Conservation (phyloP, 768 basidiomycete genomes). For the Phlebiopsis flavidoalba region DNA sequence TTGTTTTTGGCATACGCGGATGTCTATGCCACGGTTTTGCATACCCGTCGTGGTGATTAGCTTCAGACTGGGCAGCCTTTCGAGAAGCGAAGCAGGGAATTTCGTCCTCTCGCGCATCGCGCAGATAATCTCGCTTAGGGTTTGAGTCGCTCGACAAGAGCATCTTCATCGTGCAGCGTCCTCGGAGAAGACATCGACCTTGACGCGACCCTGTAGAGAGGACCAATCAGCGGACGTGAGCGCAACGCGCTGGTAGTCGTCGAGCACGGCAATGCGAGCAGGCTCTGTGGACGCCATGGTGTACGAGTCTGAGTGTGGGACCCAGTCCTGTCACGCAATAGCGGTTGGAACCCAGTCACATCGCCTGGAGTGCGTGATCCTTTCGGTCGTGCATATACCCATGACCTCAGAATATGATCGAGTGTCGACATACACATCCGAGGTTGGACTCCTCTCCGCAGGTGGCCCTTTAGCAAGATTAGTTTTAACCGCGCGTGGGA, state of each 20-base stretch:
- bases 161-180: slow-evolving; percentile 47
- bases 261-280: slow-evolving; percentile 44
- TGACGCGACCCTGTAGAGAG: slow-evolving; percentile 29
- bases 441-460: background rate
- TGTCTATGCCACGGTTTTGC: slow-evolving; percentile 46
- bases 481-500: background rate
- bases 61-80: slow-evolving; percentile 52
- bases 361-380: background rate
- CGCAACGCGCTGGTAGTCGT: slow-evolving; percentile 55
- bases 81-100: slow-evolving; percentile 43
- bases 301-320: background rate
- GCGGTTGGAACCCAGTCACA: background rate
- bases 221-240: slow-evolving; percentile 53
- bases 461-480: background rate
- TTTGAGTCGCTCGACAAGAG: slow-evolving; percentile 41
- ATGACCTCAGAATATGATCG: background rate
- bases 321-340: background rate
- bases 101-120: slow-evolving; percentile 67
- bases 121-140: slow-evolving; percentile 53
- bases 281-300: slow-evolving; percentile 4
- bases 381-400: background rate
- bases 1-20: slow-evolving; percentile 39
- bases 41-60: slow-evolving; percentile 56
- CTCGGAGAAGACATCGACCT: slow-evolving; percentile 46
- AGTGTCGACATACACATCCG: background rate